These are phyloP conservation scores for Boletus fagicola DNA, from an alignment of 768 basidiomycete species.

Conservation along the genomic window DNA sequence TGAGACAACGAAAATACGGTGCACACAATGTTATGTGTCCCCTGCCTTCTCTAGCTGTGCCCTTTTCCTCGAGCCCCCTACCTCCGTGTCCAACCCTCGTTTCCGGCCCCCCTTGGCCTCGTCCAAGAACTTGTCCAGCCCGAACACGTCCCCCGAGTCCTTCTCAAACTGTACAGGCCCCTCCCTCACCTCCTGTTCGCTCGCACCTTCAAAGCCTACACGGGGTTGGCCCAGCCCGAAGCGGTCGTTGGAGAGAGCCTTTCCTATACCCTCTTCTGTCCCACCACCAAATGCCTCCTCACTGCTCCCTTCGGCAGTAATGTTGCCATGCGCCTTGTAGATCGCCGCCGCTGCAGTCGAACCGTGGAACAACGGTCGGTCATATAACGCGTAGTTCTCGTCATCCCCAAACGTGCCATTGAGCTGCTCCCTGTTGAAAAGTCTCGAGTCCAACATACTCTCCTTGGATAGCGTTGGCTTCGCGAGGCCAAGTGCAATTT, in stretches of 20 bases:
- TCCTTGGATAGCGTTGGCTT: constrained; percentile 97
- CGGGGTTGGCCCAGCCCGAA: constrained; percentile 84
- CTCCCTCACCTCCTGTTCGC: constrained; percentile 77
- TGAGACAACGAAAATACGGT: background rate
- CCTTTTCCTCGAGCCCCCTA: constrained; percentile 66
- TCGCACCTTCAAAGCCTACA: constrained; percentile 90
- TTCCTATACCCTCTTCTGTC: constrained; percentile 91
- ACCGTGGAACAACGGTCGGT: constrained; percentile 93
- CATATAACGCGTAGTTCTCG: constrained; percentile 93
- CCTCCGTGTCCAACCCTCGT: constrained; percentile 76
- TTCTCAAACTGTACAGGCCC: constrained; percentile 99
- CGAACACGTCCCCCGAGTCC: constrained; percentile 95
- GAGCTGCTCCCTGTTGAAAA: constrained; percentile 96
- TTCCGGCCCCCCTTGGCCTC: constrained; percentile 96
- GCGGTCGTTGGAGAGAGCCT: constrained; percentile 89
- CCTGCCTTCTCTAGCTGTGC: constrained; percentile 64
- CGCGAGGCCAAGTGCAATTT: constrained; percentile 95
- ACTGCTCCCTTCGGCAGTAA: constrained; percentile 63
- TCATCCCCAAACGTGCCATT: constrained; percentile 82
- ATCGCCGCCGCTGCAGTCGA: constrained; percentile 99
- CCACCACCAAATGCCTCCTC: constrained; percentile 94
- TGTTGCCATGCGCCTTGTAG: constrained; percentile 92
- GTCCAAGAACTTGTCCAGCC: constrained; percentile 94
- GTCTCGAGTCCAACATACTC: constrained; percentile 92
- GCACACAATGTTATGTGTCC: constrained; percentile 34